Evolutionary conservation across 2,329 filamentous ascomycete species (phyloP), one percentile per base, ranked within the genome.

Genomic region (Penicillium decumbens): DNA sequence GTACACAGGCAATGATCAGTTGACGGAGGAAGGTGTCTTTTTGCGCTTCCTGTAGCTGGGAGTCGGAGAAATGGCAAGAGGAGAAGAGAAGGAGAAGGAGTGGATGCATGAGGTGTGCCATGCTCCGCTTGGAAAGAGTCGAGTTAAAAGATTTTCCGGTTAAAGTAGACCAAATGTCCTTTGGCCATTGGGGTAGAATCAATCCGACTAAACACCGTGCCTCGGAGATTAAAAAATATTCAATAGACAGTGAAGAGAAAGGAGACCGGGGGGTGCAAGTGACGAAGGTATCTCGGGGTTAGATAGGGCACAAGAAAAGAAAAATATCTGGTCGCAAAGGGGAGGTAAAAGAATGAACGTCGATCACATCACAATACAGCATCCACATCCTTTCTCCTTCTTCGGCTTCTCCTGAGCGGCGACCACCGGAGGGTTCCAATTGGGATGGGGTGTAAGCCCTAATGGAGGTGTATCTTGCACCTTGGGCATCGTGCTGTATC

Each of bases 281-380:
- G 52, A 48, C 43, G 40, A 51, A 59, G 32, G 49, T 54, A 58
- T 55, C 50, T 56, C 29, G 33, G 28, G 18, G 27, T n/a, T 33
- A 30, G 41, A 43, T 23, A 33, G 32, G 18, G 15, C n/a, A 42
- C 4, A 13, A 41, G 10, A 41, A 3, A 25, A 37, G 29, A 33
- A 29, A 29, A 29, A 29, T 10, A 24, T 20, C 20, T 18, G 12
- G 29, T 35, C 27, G 27, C 27, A 51, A 56, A 50, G 46, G 38
- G 39, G 42, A 44, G 51, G 47, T 45, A 41, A 20, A n/a, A 41
- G 42, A 51, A 41, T 40, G 42, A 46, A 41, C 37, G 27, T 45
- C 41, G 44, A 57, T 81, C 76, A 89, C 87, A 89, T 89, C 58
- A 91, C 79, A 53, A 88, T 75, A 69, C 87, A 90, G 69, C 85